Evolutionary conservation across 2,329 filamentous ascomycete genomes (phyloP), one percentile per base, ranked within the genome.

Genomic region (Epichloe sp.): DNA sequence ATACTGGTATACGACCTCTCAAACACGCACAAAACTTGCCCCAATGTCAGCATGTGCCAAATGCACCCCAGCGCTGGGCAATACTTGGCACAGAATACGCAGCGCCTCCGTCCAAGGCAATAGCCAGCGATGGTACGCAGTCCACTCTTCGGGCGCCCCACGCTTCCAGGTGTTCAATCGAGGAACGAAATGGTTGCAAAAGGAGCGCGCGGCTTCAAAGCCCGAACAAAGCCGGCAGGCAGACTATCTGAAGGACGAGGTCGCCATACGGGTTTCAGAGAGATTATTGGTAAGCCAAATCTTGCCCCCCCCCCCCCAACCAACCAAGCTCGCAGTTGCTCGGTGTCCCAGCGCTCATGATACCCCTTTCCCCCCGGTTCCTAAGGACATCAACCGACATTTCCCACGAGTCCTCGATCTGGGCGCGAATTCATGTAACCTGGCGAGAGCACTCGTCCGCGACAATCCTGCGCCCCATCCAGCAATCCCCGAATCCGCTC

Each of bases 401-500:
- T 96, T 95, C 60, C 80, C 85, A 44, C 77, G 80, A 57, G 88
- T 89, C 23, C 85, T 98, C 54, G 93, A 98, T 67, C 82, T 96
- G 35, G 93, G 93, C 55, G 91, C 93, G 55, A 95, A 97, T 66
- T 88, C 91, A 55, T 96, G 91, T 76, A 95, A 96, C 68, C 82
- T 98, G 54, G 90, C 90, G 19, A 82, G 85, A 55, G 86, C 87
- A 52, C 77, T 97, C 44, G 85, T 84, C 59, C 73, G 82, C 56
- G 75, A 81, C 52, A 81, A 88, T 62, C 80, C 81, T 1, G 82
- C 86, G 61, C 76, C 75, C 7, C 75, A 77, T 58, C 71, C 75
- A 6, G 62, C 68, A n/a, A 72, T 70, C 48, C 78, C 82, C 41
- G 68, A 63, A n/a, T 76, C 77, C 23, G 77, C 80, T 23, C 84